Base-by-base conservation (phyloP, 129 eudicot species). In the Kitagawia praeruptora region DNA sequence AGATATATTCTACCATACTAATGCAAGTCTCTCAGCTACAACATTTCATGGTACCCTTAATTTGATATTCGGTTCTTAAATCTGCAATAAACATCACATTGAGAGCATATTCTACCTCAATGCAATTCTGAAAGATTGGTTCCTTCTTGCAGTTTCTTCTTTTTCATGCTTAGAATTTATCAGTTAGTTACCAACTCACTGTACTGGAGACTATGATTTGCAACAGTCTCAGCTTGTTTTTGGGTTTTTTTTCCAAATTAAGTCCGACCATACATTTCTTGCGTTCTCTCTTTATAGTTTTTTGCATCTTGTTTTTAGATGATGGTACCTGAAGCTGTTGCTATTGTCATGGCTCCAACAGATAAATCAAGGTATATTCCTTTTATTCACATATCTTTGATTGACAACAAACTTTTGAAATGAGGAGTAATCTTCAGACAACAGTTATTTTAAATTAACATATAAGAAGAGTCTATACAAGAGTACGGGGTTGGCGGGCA, bases 251-350 rank as follows among this genome's bases (percentile, higher is more conserved):
- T 39, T 40, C 12, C 25, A 4, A 28, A 2, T 70, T 6, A 12
- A 8, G 28, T 10, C 34, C 14, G 5, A 10, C 34, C 49, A 70
- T 70, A 39, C 46, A 23, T 72, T 72, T 40, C 76, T 72, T 41
- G 46, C 19, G 10, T 61, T 56, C 12, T 23, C 66, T 61, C 12
- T 0, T 61, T 3, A n/a, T 58, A 58, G 2, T n/a, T 61, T 9
- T 61, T 67, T 15, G 46, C 9, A 4, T 54, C 64, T 38, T 31
- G 45, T 82, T 44, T 79, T 41, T 74, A 91, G 97, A 89, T 89
- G 78, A 91, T 91, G 97, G 86, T 91, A 77, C 94, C 94, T 10
- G 97, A 91, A 85, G 97, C 97, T 11, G 86, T 91, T n/a, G 97
- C 88, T 37, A 89, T 89, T 81, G 93, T 91, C 82, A 84, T 91